Evolutionary conservation across 768 basidiomycete species (phyloP).

Genomic region (Mycena maculata): DNA sequence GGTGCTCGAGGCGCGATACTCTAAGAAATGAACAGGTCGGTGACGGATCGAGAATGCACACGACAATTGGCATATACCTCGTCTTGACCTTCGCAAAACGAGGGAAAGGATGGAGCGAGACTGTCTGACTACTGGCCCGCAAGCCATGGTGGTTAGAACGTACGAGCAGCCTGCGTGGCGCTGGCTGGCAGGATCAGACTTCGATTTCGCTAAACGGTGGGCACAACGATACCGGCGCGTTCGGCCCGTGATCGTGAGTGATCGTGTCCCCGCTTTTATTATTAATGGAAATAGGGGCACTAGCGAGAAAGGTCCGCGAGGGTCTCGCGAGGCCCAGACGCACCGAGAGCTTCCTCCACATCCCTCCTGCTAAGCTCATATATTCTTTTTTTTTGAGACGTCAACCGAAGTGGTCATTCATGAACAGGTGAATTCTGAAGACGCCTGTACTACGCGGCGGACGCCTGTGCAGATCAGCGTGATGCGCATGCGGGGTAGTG

Average conservation of each 20-base stretch:
- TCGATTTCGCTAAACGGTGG: constrained; percentile 18
- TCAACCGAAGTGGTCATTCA: too few species aligned
- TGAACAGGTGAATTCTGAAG: too few species aligned
- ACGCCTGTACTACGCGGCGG: too few species aligned
- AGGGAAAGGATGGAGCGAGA: constrained; percentile 21
- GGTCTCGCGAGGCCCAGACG: too few species aligned
- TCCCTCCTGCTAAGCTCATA: too few species aligned
- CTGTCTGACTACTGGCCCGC: constrained; percentile 26
- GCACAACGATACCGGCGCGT: background rate
- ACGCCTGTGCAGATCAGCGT: too few species aligned
- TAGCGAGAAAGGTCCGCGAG: too few species aligned
- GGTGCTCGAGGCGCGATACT: constrained; percentile 24
- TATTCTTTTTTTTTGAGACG: too few species aligned
- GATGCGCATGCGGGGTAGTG: background rate
- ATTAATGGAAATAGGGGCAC: too few species aligned
- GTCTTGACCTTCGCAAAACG: constrained; percentile 28
- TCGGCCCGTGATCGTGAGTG: background rate
- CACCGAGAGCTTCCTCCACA: too few species aligned
- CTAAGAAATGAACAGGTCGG: background rate
- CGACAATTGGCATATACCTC: constrained; percentile 10
- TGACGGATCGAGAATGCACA: background rate
- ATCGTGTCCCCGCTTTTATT: too few species aligned
- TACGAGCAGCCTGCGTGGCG: background rate
- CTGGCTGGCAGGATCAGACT: constrained; percentile 32
- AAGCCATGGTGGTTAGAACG: constrained; percentile 19